Percentiles rank a stretch among this genome's conserved stretches.
phyloP scores from a whole-genome alignment of 1,284 basidiomycete species.

The Apiotrichum gracile region DNA sequence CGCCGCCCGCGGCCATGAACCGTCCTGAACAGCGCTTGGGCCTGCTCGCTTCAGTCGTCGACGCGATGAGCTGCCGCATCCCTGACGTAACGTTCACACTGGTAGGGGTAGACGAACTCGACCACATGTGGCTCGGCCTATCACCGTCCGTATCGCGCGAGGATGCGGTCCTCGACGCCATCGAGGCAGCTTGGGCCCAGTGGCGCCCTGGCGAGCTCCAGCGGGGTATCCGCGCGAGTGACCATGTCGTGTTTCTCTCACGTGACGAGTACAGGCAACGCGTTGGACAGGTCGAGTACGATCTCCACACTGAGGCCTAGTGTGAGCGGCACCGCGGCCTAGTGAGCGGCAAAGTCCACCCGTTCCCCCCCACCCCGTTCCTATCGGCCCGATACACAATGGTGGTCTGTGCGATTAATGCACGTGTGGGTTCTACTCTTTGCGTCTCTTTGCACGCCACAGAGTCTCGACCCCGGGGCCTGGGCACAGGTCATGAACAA shows the following conservation, averaged over 20 bases:
- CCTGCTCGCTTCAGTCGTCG: neutral
- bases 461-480: too few species aligned
- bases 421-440: too few species aligned
- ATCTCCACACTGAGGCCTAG: neutral
- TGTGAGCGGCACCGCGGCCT: too few species aligned
- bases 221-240: neutral
- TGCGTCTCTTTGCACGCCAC: too few species aligned
- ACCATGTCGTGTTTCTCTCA: constrained; percentile 1
- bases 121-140: neutral
- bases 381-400: too few species aligned
- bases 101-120: constrained; percentile 1
- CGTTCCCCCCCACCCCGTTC: too few species aligned
- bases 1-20: neutral
- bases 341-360: too few species aligned
- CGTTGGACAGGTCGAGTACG: neutral
- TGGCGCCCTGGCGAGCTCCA: neutral
- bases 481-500: too few species aligned
- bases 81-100: constrained; percentile 1
- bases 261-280: neutral
- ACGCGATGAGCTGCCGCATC: neutral
- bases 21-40: neutral
- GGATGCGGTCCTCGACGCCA: neutral
- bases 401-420: too few species aligned
- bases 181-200: neutral
- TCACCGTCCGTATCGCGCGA: neutral